Base-by-base conservation (phyloP, 2,329 filamentous ascomycete species). In the Zelopaecilomyces penicillatus region DNA sequence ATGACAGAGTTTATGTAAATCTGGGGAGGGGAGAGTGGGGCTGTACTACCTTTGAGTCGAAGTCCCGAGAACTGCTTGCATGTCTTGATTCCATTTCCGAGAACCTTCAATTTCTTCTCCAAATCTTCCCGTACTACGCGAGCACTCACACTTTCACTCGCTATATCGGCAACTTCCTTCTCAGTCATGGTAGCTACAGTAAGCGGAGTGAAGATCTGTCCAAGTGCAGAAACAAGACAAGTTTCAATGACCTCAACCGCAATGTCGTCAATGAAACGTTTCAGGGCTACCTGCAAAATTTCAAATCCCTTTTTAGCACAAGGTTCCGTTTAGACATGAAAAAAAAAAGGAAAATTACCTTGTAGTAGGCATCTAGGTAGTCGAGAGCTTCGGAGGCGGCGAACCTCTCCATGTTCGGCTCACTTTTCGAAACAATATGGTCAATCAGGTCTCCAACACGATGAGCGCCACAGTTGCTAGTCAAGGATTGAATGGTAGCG, bases 311-410 rank as follows among this genome's bases (percentile, higher is more conserved):
- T n/a, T 26, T 44, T 33, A 43, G 45, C 26, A 3, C 27, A 40
- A n/a, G 19, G 4, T 12, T 28, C 19, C 29, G 30, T 27, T 35
- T 34, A 27, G 27, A n/a, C 10, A 30, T 33, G 28, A 37, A 11
- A 11, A 5, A n/a, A n/a, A n/a, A n/a, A n/a, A n/a, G n/a, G n/a
- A n/a, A n/a, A n/a, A n/a, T n/a, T 55, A 60, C 67, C 55, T 69
- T 59, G 43, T 71, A 71, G 43, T 67, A 71, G 0, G 66, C 65
- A 31, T 63, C 53, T 50, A 68, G 57, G 12, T 54, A 63, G 39
- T 69, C 65, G 1, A 69, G 48, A 5, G 59, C 62, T 36, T 63
- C 58, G 8, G 56, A 52, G 30, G 61, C 58, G 19, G 56, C 55
- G 42, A 56, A 58, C 1, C 46, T 46, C 10, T 58, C 52, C 50